These are phyloP conservation scores for Microcos paniculata DNA, from an alignment of 345 rosid genomes.

Conservation along the genomic window DNA sequence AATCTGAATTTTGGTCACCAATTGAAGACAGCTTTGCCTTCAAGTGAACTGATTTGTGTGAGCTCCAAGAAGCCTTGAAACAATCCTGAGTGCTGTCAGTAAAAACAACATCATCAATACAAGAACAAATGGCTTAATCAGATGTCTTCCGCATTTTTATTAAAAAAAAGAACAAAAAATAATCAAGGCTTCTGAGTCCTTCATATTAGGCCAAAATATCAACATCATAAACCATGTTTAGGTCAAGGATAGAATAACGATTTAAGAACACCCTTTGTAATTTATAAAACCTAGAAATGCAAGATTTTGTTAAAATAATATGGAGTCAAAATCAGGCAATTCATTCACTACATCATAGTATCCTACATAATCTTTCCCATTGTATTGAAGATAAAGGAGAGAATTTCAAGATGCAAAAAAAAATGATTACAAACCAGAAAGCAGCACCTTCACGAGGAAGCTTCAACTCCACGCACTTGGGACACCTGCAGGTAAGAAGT, in stretches of 20 bases:
- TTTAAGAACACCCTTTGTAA: background rate
- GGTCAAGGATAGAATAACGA: background rate
- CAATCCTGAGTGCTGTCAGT: conserved; percentile 82
- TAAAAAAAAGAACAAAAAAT: background rate
- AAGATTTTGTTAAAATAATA: background rate
- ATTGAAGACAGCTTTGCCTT: conserved; percentile 61
- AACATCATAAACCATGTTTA: background rate
- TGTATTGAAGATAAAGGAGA: too few species aligned
- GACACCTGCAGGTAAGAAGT: conserved; percentile 59
- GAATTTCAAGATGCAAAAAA: background rate
- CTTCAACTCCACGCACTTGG: conserved; percentile 83
- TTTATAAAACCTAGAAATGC: background rate
- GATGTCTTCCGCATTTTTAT: background rate
- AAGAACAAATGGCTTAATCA: background rate
- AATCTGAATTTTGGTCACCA: conserved; percentile 41
- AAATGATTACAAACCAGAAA: conserved; percentile 61
- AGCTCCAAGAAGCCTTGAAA: conserved; percentile 90
- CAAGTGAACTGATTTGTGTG: conserved; percentile 81
- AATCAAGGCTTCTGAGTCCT: background rate
- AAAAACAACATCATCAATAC: conserved; percentile 9
- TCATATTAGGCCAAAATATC: background rate
- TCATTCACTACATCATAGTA: background rate
- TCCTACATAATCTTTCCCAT: background rate
- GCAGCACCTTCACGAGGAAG: conserved; percentile 94
- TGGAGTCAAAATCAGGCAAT: background rate